Evolutionary conservation across 1,284 basidiomycete genomes (phyloP).

Genomic region (Moniliophthora roreri): DNA sequence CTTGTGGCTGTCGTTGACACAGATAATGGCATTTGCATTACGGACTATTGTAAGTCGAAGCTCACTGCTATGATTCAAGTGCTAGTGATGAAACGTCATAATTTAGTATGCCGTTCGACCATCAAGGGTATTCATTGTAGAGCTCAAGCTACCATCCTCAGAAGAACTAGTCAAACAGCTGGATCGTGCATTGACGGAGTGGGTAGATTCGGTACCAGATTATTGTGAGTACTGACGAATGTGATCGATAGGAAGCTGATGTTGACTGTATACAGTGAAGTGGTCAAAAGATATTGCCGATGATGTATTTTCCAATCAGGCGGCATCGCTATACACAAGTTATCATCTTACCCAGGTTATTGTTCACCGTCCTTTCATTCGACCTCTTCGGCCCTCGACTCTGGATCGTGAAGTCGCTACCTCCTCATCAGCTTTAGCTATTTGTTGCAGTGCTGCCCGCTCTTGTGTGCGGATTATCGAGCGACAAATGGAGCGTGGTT

Average conservation of each 20-base stretch:
- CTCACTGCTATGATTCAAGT: constrained; percentile 10
- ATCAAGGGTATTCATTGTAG: constrained; percentile 49
- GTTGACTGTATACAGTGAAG: constrained; percentile 42
- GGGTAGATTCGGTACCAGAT: constrained; percentile 68
- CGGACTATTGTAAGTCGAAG: constrained; percentile 61
- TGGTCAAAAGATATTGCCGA: constrained; percentile 67
- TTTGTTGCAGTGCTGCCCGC: constrained; percentile 67
- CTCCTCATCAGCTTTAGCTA: constrained; percentile 53
- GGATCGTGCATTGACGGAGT: constrained; percentile 69
- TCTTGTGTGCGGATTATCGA: constrained; percentile 65
- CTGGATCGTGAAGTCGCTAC: constrained; percentile 26
- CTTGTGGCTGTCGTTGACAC: constrained; percentile 65
- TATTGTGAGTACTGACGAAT: constrained; percentile 49
- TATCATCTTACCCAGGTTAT: constrained; percentile 75
- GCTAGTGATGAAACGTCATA: constrained; percentile 10
- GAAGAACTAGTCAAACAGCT: constrained; percentile 70
- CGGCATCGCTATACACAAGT: constrained; percentile 63
- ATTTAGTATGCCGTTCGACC: constrained; percentile 73
- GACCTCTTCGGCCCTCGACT: constrained; percentile 28
- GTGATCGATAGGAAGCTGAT: constrained; percentile 3
- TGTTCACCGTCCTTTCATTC: constrained; percentile 77
- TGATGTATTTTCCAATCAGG: constrained; percentile 60
- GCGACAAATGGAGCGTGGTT: constrained; percentile 40
- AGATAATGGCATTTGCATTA: constrained; percentile 69
- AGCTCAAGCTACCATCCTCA: constrained; percentile 18